Base-by-base conservation (phyloP, 2,329 filamentous ascomycete genomes). In the Colletotrichum lupini region DNA sequence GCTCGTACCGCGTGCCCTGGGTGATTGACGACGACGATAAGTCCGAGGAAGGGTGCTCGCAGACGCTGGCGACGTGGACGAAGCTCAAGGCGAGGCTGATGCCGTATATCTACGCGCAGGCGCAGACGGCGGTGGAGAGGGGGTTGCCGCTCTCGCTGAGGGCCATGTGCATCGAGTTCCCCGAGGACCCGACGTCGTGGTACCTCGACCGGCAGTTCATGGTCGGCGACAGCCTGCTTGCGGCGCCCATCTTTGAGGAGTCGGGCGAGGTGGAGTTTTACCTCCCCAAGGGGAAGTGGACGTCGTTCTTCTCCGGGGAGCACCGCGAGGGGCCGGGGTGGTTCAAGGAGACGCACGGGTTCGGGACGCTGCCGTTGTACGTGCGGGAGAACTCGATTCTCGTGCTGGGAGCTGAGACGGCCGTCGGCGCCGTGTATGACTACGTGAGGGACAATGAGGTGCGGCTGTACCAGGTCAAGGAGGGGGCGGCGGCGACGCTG, bases 1-100 rank as follows among this genome's bases (percentile, higher is more conserved):
- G 86, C 73, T 92, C 90, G 4, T 94, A 93, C 82, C 91, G 92
- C 22, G 92, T 94, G n/a, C 92, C 92, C 2, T 94, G 92, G 92
- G 87, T 90, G 56, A 90, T 94, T 73, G 92, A 93, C 76, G 82
- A 88, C 72, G 91, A 93, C 61, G 91, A 91, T 82, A 78, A 85
- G 76, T 81, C 87, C 67, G 85, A 89, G 67, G 78, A 89, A 80
- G 82, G 86, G 7, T 93, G 77, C 82, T 93, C 80, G 76, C 86
- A 77, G 55, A 86, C 84, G 0, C 80, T 88, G 24, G 81, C 85
- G 12, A 81, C 80, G 75, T 88, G 85, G 85, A 85, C 85, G 5
- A 80, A 82, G 80, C 82, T 88, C 53, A 89, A 89, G 82, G 85
- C 83, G 12, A 81, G 87, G 4, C 80, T 89, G 68, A 88, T 89